phyloP scores from a whole-genome alignment of 148 eudicot species.

The Oxyria digyna region DNA sequence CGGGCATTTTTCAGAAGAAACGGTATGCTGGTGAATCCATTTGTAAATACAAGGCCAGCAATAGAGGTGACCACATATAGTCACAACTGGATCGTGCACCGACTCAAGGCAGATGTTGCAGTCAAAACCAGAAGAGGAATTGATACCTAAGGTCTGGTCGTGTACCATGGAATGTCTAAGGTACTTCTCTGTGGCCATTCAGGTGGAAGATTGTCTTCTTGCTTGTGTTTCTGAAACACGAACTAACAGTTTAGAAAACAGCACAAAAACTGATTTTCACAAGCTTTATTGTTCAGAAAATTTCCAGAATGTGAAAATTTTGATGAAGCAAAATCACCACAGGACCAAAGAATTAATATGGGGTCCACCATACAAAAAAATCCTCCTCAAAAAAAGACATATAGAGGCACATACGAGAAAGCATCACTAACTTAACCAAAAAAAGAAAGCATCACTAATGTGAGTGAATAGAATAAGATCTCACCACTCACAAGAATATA shows the following conservation, averaged over 20 bases:
- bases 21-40: slow-evolving; percentile 48
- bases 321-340: neutral
- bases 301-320: neutral
- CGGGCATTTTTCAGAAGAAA: slow-evolving; percentile 43
- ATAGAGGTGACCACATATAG: slow-evolving; percentile 83
- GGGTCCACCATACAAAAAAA: neutral
- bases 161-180: slow-evolving; percentile 14
- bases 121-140: slow-evolving; percentile 43
- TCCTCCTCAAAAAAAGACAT: neutral
- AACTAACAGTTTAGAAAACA: neutral
- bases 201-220: neutral
- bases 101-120: slow-evolving; percentile 80
- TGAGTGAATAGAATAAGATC: neutral
- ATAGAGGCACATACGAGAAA: neutral
- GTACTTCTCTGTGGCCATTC: slow-evolving; percentile 27
- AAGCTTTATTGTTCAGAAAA: no score
- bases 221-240: slow-evolving; percentile 1
- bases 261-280: neutral
- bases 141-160: slow-evolving; percentile 12
- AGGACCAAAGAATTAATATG: neutral
- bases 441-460: neutral
- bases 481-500: neutral
- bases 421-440: neutral
- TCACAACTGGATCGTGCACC: slow-evolving; percentile 74
- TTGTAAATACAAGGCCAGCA: slow-evolving; percentile 95